Evolutionary conservation across 345 rosid genomes (phyloP).

Genomic region (Kernera saxatilis): DNA sequence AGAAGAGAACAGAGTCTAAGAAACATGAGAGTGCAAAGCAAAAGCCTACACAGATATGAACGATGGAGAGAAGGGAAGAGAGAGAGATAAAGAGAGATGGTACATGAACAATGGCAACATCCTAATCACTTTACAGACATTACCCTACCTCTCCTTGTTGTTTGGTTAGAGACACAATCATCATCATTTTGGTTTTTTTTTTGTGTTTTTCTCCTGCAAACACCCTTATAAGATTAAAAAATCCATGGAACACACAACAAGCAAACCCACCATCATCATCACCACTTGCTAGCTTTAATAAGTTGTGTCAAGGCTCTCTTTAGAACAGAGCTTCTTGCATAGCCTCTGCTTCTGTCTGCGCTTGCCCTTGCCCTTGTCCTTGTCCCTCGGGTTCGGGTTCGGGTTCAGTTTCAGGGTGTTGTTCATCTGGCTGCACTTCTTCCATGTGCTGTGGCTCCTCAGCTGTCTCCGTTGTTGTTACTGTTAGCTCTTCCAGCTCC

Average conservation of each 20-base stretch:
- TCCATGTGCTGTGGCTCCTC: constrained; percentile 32
- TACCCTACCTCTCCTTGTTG: constrained; percentile 24
- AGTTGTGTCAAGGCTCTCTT: background rate
- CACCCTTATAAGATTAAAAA: constrained; percentile 9
- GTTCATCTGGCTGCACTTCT: constrained; percentile 1
- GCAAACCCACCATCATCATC: constrained; percentile 17
- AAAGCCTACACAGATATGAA: constrained; percentile 18
- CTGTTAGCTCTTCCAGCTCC: constrained; percentile 63
- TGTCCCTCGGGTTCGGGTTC: background rate
- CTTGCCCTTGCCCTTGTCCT: constrained; percentile 12
- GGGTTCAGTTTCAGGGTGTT: background rate
- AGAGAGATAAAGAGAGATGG: background rate
- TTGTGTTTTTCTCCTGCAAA: constrained; percentile 12
- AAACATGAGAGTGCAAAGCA: constrained; percentile 2
- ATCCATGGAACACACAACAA: constrained; percentile 16
- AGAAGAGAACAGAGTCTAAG: constrained; percentile 4
- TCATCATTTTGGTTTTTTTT: constrained; percentile 2
- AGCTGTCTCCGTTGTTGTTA: constrained; percentile 35
- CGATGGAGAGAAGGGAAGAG: background rate
- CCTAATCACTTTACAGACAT: constrained; percentile 31
- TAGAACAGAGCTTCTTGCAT: constrained; percentile 33
- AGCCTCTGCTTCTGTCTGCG: constrained; percentile 25
- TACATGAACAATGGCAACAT: constrained; percentile 28
- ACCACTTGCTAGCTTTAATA: background rate
- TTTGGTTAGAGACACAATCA: constrained; percentile 29